These are phyloP conservation scores for Aspergillus costaricaensis DNA, from an alignment of 2,329 filamentous ascomycete species.

Conservation along the genomic window DNA sequence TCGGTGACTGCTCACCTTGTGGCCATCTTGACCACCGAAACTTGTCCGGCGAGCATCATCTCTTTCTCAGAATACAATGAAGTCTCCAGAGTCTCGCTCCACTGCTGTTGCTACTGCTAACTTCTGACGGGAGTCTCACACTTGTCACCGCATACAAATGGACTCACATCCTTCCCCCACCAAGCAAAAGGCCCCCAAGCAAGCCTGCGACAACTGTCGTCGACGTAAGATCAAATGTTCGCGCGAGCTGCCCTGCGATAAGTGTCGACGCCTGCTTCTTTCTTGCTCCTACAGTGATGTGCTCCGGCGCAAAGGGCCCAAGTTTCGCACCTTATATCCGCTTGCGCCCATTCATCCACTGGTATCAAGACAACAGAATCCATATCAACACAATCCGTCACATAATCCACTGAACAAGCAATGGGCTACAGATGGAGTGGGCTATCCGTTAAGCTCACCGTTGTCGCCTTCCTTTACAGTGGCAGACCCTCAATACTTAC, in stretches of 20 bases:
- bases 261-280: constrained; percentile 40
- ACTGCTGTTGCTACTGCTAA: not conserved
- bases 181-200: constrained; percentile 32
- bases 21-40: not conserved
- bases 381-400: constrained; percentile 15
- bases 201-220: constrained; percentile 46
- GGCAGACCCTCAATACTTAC: constrained; percentile 26
- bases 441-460: constrained; percentile 29
- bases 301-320: constrained; percentile 42
- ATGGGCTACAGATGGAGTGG: constrained; percentile 19
- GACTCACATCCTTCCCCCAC: constrained; percentile 20
- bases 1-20: not conserved
- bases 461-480: constrained; percentile 29
- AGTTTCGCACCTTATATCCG: constrained; percentile 42
- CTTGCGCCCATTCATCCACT: constrained; percentile 40
- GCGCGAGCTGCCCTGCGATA: constrained; percentile 45
- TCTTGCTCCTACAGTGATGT: constrained; percentile 45
- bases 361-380: constrained; percentile 23
- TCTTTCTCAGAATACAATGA: constrained; percentile 5
- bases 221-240: constrained; percentile 47
- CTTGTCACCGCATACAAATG: constrained; percentile 20
- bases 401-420: constrained; percentile 23
- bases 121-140: not conserved
- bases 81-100: not conserved
- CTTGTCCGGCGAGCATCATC: not conserved